phyloP scores from a whole-genome alignment of 768 basidiomycete species.

The Lactifluus pinguis region DNA sequence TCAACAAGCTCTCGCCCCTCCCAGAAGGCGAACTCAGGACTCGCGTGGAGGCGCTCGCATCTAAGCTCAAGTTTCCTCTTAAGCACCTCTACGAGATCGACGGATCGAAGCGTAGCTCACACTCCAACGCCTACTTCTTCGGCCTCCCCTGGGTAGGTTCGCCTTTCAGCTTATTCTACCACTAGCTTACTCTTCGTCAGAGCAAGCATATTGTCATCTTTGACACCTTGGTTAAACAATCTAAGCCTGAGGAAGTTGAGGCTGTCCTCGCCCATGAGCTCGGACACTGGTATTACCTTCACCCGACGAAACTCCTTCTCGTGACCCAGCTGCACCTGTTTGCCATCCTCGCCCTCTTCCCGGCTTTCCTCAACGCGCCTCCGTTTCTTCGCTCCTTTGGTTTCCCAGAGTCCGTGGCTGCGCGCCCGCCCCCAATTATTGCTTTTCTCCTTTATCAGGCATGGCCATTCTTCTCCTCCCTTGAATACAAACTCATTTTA shows the following conservation, averaged over 20 bases:
- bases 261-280: constrained; percentile 97
- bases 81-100: constrained; percentile 96
- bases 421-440: constrained; percentile 67
- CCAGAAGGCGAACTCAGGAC: constrained; percentile 64
- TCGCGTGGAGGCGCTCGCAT: constrained; percentile 69
- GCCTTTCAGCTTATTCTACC: background rate
- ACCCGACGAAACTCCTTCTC: constrained; percentile 82
- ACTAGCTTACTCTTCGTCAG: constrained; percentile 28
- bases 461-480: background rate
- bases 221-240: constrained; percentile 92
- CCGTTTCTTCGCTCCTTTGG: constrained; percentile 75
- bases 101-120: constrained; percentile 90
- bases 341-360: constrained; percentile 76
- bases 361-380: constrained; percentile 79
- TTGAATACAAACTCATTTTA: background rate
- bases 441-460: constrained; percentile 84
- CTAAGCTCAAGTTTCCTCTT: constrained; percentile 83
- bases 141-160: constrained; percentile 80
- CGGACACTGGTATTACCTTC: constrained; percentile 91
- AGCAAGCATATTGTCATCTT: constrained; percentile 96
- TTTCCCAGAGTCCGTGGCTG: constrained; percentile 57
- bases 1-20: constrained; percentile 94
- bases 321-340: constrained; percentile 86
- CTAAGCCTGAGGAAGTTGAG: constrained; percentile 85
- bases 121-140: constrained; percentile 98